Percentiles rank a stretch among this genome's conserved stretches.
These are phyloP conservation scores for Pisolithus marmoratus DNA, from an alignment of 768 basidiomycete species.

Conservation along the genomic window DNA sequence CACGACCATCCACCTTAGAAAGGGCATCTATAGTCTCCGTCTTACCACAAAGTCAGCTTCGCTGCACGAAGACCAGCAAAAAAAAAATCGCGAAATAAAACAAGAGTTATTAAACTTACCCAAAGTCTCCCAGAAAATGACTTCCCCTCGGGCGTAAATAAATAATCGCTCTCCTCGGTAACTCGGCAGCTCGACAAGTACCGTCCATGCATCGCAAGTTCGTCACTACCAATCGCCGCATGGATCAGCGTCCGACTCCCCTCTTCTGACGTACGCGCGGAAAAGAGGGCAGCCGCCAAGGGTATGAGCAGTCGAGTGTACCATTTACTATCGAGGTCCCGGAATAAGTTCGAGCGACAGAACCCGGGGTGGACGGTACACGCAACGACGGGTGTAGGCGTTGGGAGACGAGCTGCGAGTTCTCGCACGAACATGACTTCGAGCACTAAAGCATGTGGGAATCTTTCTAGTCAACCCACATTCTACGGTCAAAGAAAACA, in stretches of 20 bases:
- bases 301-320: neutral
- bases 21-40: constrained; percentile 17
- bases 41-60: constrained; percentile 5
- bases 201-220: constrained; percentile 23
- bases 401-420: constrained; percentile 23
- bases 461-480: neutral
- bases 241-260: constrained; percentile 32
- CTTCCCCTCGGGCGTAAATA: constrained; percentile 23
- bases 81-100: neutral
- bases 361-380: constrained; percentile 29
- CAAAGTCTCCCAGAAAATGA: constrained; percentile 25
- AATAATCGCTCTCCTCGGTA: constrained; percentile 26
- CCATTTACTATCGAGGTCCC: constrained; percentile 5
- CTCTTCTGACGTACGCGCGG: constrained; percentile 25
- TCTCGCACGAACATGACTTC: constrained; percentile 30
- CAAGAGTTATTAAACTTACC: constrained; percentile 18
- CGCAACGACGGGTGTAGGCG: constrained; percentile 16
- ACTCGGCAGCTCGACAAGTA: constrained; percentile 23
- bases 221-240: constrained; percentile 24
- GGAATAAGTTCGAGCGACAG: constrained; percentile 25
- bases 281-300: constrained; percentile 7
- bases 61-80: neutral
- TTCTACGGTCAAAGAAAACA: neutral
- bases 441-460: constrained; percentile 17
- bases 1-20: constrained; percentile 15